These are phyloP conservation scores for Aspergillus tubingensis DNA, from an alignment of 2,329 filamentous ascomycete species.

Conservation along the genomic window DNA sequence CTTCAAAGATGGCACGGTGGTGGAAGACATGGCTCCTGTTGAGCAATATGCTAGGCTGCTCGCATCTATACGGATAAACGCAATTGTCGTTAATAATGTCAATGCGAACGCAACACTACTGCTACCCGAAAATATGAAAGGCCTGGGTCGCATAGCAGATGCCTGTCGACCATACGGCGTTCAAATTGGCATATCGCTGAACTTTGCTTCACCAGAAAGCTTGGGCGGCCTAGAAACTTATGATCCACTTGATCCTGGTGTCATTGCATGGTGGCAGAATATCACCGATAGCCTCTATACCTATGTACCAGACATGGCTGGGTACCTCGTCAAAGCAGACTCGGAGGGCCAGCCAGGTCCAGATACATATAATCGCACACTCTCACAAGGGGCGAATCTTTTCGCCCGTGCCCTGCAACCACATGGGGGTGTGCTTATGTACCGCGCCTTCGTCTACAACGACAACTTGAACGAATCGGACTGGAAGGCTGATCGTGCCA, in stretches of 20 bases:
- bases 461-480: slow-evolving; percentile 57
- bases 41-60: slow-evolving; percentile 66
- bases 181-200: slow-evolving; percentile 65
- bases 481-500: slow-evolving; percentile 69
- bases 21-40: slow-evolving; percentile 62
- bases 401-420: slow-evolving; percentile 63
- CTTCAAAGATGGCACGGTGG: slow-evolving; percentile 59
- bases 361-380: slow-evolving; percentile 67
- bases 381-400: slow-evolving; percentile 68
- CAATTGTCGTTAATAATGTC: slow-evolving; percentile 69
- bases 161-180: slow-evolving; percentile 68
- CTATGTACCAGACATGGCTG: slow-evolving; percentile 66
- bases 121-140: slow-evolving; percentile 59
- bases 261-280: slow-evolving; percentile 64
- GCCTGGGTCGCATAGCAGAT: slow-evolving; percentile 64
- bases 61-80: slow-evolving; percentile 68
- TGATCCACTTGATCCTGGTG: slow-evolving; percentile 63
- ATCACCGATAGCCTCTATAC: slow-evolving; percentile 62
- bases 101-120: slow-evolving; percentile 66
- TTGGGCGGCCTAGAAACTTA: slow-evolving; percentile 62
- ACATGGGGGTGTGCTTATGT: slow-evolving; percentile 66
- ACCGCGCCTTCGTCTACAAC: slow-evolving; percentile 72
- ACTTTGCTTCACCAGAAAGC: slow-evolving; percentile 65
- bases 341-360: slow-evolving; percentile 73
- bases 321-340: slow-evolving; percentile 71